Evolutionary conservation across 176 grass and related monocot species (phyloP), one percentile per base, ranked within the genome.

Genomic region (Pontederia crassipes): DNA sequence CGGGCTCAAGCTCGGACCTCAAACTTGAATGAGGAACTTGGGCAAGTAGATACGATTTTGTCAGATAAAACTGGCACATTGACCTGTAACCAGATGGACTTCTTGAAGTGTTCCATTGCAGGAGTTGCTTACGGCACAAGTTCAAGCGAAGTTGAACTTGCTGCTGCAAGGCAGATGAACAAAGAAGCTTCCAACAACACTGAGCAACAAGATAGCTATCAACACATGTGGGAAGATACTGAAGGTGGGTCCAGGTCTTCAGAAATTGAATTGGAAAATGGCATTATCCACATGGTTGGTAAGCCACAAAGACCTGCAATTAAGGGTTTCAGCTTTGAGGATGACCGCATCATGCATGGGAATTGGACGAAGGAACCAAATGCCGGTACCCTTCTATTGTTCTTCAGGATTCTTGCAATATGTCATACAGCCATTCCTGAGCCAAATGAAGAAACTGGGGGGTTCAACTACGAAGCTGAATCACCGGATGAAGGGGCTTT

Each of bases 31-130:
- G 93, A 98, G 77, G 93, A 98, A 57, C 87, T 98, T 74, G 88
- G 93, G 26, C 93, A 98, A 72, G 93, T 98, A 76, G 84, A 92
- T 52, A 92, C 87, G 9, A 77, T 98, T 70, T 52, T 98, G 56
- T 98, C 88, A 0, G 93, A 92, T 78, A 92, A 98, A 83, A 98
- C 93, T 2, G 93, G 93, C 55, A 98, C 93, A 48, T 65, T 98
- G 77, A 98, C 93, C 7, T 98, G 93, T 65, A 98, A 98, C 50
- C 93, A 98, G 74, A 98, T 98, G 87, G 88, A 98, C 52, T 98
- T 98, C 68, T 86, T 98, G 60, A 98, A 92, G 59, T 92, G 87
- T 78, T 98, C 93, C 29, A 86, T 98, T 69, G 88, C 84, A 47
- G 93, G 88, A 53, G 61, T 86, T 63, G 78, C 87, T 53, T 98